These are phyloP conservation scores for Aureobasidium uvarum DNA, from an alignment of 2,329 filamentous ascomycete species.

Conservation along the genomic window DNA sequence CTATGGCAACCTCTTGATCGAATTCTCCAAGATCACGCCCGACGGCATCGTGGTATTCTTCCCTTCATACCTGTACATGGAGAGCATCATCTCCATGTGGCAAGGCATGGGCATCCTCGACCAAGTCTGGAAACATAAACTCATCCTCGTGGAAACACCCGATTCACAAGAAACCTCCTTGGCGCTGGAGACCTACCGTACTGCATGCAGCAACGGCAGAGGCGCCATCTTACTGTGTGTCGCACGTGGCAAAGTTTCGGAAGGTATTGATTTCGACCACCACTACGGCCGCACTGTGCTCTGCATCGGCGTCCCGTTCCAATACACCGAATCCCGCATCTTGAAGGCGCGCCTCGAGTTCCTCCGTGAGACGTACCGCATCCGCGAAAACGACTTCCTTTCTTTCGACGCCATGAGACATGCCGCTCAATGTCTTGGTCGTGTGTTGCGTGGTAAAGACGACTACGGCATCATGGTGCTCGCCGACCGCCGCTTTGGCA, in stretches of 20 bases:
- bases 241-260: conserved; percentile 92
- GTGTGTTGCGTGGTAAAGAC: conserved; percentile 92
- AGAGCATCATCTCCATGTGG: conserved; percentile 98
- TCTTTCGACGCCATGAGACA: conserved; percentile 99
- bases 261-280: conserved; percentile 99
- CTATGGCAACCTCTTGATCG: conserved; percentile 87
- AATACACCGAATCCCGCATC: conserved; percentile 97
- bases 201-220: conserved; percentile 94
- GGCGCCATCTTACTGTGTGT: conserved; percentile 93
- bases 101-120: conserved; percentile 98
- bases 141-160: conserved; percentile 95
- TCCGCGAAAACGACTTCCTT: conserved; percentile 94
- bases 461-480: conserved; percentile 99
- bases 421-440: conserved; percentile 91
- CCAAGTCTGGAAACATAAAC: conserved; percentile 98
- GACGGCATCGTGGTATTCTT: conserved; percentile 99
- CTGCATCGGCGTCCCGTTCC: conserved; percentile 95
- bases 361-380: conserved; percentile 93
- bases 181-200: conserved; percentile 93
- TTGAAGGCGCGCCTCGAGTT: conserved; percentile 95
- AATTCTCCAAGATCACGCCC: conserved; percentile 93
- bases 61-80: conserved; percentile 98
- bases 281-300: conserved; percentile 95
- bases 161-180: conserved; percentile 96
- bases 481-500: conserved; percentile 88